phyloP scores from a whole-genome alignment of 331 rosid genomes.

The Acacia concinna region DNA sequence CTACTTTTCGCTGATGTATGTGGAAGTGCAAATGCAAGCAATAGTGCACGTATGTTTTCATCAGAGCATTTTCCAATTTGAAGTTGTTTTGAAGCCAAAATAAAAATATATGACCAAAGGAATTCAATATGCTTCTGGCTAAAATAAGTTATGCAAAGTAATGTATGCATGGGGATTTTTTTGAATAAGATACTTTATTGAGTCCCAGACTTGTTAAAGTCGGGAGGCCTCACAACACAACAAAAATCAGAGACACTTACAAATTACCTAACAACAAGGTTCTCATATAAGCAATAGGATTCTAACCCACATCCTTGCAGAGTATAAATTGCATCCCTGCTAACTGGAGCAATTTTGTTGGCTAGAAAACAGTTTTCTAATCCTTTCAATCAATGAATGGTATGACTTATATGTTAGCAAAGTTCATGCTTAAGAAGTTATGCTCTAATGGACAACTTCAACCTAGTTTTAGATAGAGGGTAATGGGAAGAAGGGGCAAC shows the following conservation, averaged over 20 bases:
- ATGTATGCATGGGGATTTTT: neutral
- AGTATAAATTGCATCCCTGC: neutral
- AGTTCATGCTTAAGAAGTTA: neutral
- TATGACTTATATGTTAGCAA: neutral
- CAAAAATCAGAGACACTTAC: neutral
- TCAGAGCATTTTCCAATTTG: constrained; percentile 15
- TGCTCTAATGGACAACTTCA: constrained; percentile 11
- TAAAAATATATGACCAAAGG: neutral
- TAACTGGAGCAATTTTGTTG: neutral
- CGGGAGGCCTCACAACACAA: neutral
- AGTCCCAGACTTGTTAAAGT: neutral
- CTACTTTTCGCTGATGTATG: constrained; percentile 5
- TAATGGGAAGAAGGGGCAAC: constrained; percentile 32
- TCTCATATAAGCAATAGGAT: neutral
- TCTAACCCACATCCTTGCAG: neutral
- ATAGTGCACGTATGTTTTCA: neutral
- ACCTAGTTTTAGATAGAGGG: constrained; percentile 5
- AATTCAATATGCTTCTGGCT: neutral
- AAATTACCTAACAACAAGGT: neutral
- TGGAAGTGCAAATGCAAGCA: neutral
- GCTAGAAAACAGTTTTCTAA: neutral
- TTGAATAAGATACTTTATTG: neutral
- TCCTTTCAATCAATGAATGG: constrained; percentile 3
- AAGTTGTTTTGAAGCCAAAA: neutral
- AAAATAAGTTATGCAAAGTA: neutral